phyloP scores from a whole-genome alignment of 352 stramenopile genomes.

The Phytopythium chamaehyphon region DNA sequence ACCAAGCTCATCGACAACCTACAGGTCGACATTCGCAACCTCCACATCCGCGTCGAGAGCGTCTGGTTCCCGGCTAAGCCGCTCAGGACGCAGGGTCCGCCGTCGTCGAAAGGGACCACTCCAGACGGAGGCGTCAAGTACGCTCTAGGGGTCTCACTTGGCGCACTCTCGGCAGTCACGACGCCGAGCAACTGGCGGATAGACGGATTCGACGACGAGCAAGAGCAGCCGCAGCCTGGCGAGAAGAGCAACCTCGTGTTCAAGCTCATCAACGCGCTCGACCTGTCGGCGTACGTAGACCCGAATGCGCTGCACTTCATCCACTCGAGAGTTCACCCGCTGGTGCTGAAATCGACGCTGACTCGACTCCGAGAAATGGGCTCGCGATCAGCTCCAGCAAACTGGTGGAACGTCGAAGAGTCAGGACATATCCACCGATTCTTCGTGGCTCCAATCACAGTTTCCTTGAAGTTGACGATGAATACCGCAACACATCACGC shows the following conservation, averaged over 20 bases:
- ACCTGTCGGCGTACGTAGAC: conserved; percentile 87
- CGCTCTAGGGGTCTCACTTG: conserved; percentile 71
- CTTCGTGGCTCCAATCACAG: conserved; percentile 74
- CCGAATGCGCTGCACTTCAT: conserved; percentile 83
- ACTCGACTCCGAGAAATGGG: conserved; percentile 83
- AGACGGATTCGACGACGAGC: conserved; percentile 56
- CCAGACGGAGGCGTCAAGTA: conserved; percentile 46
- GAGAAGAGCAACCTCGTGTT: conserved; percentile 72
- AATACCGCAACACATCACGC: conserved; percentile 74
- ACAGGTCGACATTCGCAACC: conserved; percentile 84
- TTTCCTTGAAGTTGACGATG: conserved; percentile 86
- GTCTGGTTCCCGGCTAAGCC: conserved; percentile 44
- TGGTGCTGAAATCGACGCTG: conserved; percentile 72
- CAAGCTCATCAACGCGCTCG: conserved; percentile 84
- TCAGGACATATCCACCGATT: conserved; percentile 76
- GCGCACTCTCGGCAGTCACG: conserved; percentile 80
- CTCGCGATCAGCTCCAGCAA: conserved; percentile 35
- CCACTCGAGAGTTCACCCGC: conserved; percentile 75
- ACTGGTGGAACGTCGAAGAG: conserved; percentile 80
- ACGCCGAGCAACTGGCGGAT: conserved; percentile 84
- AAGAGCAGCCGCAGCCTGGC: conserved; percentile 19
- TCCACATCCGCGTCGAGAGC: conserved; percentile 85
- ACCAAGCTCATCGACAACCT: conserved; percentile 90
- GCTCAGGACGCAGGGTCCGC: conserved; percentile 15
- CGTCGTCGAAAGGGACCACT: conserved; percentile 3